Conservation (phyloP, 2,329 filamentous ascomycete species). For the Aureobasidium sp. region DNA sequence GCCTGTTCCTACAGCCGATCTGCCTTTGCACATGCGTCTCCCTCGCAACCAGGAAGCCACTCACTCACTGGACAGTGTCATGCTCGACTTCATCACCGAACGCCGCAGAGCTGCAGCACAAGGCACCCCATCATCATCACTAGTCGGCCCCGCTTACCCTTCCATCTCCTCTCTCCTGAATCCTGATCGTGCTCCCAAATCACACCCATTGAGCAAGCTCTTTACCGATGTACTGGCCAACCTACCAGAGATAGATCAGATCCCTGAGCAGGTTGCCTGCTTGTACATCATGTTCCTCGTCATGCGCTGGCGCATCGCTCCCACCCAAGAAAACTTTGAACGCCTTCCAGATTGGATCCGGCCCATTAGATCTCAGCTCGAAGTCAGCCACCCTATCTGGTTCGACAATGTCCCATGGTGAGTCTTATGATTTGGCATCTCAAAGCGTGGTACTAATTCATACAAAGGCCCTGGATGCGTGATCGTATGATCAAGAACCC, state of each 20-base stretch:
- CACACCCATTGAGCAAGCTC: conserved; percentile 74
- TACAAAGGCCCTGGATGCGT: conserved; percentile 59
- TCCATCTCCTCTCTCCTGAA: conserved; percentile 73
- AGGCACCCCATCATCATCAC: conserved; percentile 56
- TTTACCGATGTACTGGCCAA: conserved; percentile 78
- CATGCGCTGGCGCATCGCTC: conserved; percentile 75
- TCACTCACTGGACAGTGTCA: conserved; percentile 70
- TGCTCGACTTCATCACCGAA: conserved; percentile 70
- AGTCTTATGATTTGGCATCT: conserved; percentile 12
- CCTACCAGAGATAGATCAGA: conserved; percentile 66
- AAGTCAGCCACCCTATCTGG: conserved; percentile 68
- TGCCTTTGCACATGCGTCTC: conserved; percentile 30
- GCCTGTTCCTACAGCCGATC: conserved; percentile 25
- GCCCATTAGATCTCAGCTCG: conserved; percentile 60
- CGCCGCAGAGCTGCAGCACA: conserved; percentile 59
- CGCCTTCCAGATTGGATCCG: conserved; percentile 66
- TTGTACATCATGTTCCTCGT: conserved; percentile 81
- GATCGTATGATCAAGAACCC: conserved; percentile 53
- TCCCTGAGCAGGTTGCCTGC: conserved; percentile 76
- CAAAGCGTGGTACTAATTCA: neutral
- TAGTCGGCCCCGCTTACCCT: conserved; percentile 72
- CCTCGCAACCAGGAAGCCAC: conserved; percentile 57
- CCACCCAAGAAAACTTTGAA: conserved; percentile 71
- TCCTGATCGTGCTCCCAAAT: conserved; percentile 50
- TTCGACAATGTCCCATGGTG: conserved; percentile 72